A percentile compares a stretch with the other conserved stretches of the same genome.
phyloP scores from a whole-genome alignment of 1,139 yeast genomes.

The Kurtzmaniella quercitrusa region DNA sequence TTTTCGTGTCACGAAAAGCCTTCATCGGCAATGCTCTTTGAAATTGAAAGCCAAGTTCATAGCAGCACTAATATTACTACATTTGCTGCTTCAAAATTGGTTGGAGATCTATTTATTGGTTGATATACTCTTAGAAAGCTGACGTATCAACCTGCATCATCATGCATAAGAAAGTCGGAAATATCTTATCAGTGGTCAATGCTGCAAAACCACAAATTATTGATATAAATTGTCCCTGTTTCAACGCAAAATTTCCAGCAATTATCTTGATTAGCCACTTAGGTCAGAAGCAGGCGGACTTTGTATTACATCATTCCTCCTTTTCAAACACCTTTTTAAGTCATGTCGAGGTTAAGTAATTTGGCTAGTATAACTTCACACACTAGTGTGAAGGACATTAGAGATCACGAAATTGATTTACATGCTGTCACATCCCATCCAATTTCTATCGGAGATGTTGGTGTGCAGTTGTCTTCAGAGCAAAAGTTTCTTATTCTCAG shows the following conservation, averaged over 20 bases:
- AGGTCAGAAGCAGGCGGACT: neutral
- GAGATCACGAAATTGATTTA: constrained; percentile 17
- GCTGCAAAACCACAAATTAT: neutral
- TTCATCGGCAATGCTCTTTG: too few species aligned
- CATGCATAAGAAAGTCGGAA: neutral
- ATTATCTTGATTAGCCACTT: neutral
- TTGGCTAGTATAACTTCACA: neutral
- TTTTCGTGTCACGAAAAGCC: too few species aligned
- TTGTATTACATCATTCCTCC: neutral
- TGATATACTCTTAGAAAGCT: too few species aligned
- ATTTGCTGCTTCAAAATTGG: too few species aligned
- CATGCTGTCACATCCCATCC: constrained; percentile 18
- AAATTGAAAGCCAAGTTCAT: too few species aligned
- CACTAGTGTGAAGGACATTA: neutral
- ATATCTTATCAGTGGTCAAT: neutral
- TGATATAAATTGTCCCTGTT: neutral
- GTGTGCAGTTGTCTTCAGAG: constrained; percentile 17
- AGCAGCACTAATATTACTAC: too few species aligned
- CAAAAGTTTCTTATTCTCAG: constrained; percentile 25
- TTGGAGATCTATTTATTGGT: too few species aligned
- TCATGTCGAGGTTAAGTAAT: neutral
- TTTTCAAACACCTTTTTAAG: neutral
- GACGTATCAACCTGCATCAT: neutral
- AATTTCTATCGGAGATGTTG: constrained; percentile 24
- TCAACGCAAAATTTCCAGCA: neutral